These are phyloP conservation scores for Alternaria hordeiaustralica DNA, from an alignment of 2,329 filamentous ascomycete genomes.

Conservation along the genomic window DNA sequence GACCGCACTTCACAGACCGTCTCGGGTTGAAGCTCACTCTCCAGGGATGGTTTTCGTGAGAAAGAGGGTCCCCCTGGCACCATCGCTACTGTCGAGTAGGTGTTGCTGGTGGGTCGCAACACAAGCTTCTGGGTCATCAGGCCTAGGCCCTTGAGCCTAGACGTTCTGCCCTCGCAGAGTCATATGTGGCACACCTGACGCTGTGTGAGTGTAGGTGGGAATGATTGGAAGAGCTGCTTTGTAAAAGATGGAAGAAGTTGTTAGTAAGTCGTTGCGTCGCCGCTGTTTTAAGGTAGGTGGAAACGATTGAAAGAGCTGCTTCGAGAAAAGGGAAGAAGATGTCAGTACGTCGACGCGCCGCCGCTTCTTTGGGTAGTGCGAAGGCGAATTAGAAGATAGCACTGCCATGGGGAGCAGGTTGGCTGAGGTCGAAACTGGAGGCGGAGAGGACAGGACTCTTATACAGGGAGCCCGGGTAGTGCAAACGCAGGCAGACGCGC, in stretches of 20 bases:
- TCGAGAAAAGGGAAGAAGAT: neutral
- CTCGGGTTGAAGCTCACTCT: neutral
- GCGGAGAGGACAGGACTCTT: neutral
- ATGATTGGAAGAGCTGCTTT: neutral
- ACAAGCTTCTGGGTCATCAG: neutral
- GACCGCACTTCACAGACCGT: neutral
- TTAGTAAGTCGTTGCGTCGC: neutral
- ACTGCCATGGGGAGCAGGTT: neutral
- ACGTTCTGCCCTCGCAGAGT: neutral
- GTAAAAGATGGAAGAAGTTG: neutral
- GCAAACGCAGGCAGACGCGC: neutral
- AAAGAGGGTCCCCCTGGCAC: neutral
- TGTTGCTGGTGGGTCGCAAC: neutral
- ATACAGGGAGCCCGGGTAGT: neutral
- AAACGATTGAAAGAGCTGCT: neutral
- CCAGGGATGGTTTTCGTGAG: neutral
- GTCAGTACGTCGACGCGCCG: neutral
- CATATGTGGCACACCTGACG: neutral
- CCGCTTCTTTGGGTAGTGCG: too few relatives aligned
- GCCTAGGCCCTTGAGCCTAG: neutral
- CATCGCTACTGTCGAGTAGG: neutral
- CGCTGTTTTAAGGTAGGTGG: neutral
- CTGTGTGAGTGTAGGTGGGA: neutral
- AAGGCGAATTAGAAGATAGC: too few relatives aligned
- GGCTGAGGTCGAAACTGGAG: neutral